These are phyloP conservation scores for Ophiosphaerella narmari DNA, from an alignment of 2,329 filamentous ascomycete genomes.

Conservation along the genomic window DNA sequence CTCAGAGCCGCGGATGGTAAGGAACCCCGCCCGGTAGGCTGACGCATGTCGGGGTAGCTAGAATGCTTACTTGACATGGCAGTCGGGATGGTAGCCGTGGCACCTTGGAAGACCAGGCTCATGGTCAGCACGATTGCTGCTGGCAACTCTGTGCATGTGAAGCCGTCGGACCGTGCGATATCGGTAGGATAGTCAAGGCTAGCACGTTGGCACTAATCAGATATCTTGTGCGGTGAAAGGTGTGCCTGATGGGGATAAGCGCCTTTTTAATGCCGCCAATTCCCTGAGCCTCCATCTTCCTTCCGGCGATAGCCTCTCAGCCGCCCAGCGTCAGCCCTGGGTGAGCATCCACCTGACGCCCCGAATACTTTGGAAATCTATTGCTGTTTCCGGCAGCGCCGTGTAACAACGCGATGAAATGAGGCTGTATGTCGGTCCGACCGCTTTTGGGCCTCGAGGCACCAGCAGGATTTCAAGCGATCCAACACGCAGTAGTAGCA, in stretches of 20 bases:
- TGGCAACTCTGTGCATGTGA: not conserved
- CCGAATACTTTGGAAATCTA: too few species aligned
- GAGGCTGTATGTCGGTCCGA: too few species aligned
- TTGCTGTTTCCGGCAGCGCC: too few species aligned
- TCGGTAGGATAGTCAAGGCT: not conserved
- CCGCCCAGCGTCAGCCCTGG: not conserved
- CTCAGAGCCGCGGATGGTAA: constrained; percentile 1
- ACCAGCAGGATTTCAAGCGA: constrained; percentile 1
- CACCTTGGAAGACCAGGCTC: not conserved
- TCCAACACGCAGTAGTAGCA: not conserved
- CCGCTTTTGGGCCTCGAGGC: not conserved
- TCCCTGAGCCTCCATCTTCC: not conserved
- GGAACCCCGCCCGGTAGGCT: constrained; percentile 16
- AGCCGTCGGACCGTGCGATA: not conserved
- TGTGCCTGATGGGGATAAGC: not conserved
- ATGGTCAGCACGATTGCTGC: not conserved
- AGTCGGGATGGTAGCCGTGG: constrained; percentile 1
- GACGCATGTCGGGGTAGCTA: constrained; percentile 13
- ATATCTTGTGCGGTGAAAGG: not conserved
- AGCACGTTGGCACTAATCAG: not conserved
- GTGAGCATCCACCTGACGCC: too few species aligned
- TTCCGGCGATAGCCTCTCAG: not conserved
- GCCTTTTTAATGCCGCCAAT: not conserved
- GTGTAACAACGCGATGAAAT: too few species aligned
- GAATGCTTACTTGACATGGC: constrained; percentile 4